Evolutionary conservation across 169 alveolate species (phyloP).

Genomic region (Plasmodium blacklocki): DNA sequence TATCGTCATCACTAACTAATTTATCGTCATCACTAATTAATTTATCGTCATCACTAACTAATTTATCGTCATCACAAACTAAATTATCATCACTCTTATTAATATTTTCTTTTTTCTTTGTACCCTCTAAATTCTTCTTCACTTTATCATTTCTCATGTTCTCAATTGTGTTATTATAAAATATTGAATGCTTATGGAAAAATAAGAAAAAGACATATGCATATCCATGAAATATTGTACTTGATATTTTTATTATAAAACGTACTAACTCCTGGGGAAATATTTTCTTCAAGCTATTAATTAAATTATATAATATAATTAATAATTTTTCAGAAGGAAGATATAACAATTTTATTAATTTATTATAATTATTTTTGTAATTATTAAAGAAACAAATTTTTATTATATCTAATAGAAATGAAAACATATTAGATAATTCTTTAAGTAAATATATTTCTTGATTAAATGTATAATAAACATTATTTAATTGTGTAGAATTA

Average conservation of each 20-base stretch:
- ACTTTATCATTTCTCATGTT: neutral
- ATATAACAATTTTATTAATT: constrained; percentile 41
- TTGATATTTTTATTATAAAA: constrained; percentile 38
- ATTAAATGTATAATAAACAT: constrained; percentile 55
- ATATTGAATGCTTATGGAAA: constrained; percentile 40
- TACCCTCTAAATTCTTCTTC: neutral
- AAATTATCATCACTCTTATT: neutral
- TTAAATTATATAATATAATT: constrained; percentile 3
- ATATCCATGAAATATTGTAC: constrained; percentile 62
- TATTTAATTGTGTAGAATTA: constrained; percentile 44
- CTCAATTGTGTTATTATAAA: constrained; percentile 3
- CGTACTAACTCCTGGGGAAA: constrained; percentile 57
- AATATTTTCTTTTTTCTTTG: neutral
- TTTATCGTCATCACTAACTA: neutral
- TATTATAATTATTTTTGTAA: constrained; percentile 66
- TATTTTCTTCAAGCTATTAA: constrained; percentile 18
- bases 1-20: neutral
- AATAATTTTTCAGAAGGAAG: constrained; percentile 38
- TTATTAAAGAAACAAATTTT: constrained; percentile 58
- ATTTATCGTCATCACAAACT: neutral
- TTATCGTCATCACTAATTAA: too few relatives aligned
- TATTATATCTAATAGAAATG: constrained; percentile 43
- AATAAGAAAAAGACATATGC: constrained; percentile 48
- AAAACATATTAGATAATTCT: constrained; percentile 37
- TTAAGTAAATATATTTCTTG: constrained; percentile 48